Conservation (phyloP, 2,329 filamentous ascomycete genomes). For the Phyllosticta paracitricarpa region DNA sequence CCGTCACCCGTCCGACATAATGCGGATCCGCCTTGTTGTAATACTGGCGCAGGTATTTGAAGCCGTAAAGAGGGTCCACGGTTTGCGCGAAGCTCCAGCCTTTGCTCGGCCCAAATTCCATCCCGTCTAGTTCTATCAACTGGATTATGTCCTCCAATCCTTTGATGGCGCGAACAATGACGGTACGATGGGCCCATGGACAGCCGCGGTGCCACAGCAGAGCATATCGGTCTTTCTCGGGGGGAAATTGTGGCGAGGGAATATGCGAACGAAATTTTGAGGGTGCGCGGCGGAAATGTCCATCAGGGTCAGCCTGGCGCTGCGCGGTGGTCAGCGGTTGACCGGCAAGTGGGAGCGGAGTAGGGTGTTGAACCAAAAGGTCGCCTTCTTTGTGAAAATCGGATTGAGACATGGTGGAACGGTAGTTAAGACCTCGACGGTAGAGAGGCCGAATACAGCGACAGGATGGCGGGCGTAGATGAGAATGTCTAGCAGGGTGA, state of each 20-base stretch:
- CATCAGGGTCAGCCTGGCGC: constrained; percentile 33
- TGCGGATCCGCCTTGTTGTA: constrained; percentile 59
- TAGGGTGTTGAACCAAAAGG: background rate
- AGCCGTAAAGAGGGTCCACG: constrained; percentile 22
- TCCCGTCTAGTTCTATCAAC: constrained; percentile 30
- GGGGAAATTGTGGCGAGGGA: constrained; percentile 44
- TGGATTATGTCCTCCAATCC: constrained; percentile 40
- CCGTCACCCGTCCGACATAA: constrained; percentile 55
- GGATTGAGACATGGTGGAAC: background rate
- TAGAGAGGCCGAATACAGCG: background rate
- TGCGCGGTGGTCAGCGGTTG: background rate
- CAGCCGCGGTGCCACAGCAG: constrained; percentile 51
- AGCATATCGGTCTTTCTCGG: constrained; percentile 48
- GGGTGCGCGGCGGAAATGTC: constrained; percentile 47
- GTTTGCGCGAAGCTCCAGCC: constrained; percentile 23
- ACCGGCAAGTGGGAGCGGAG: background rate
- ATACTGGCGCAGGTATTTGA: constrained; percentile 44
- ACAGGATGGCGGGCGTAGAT: too few relatives aligned
- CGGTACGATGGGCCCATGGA: constrained; percentile 48
- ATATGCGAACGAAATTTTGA: constrained; percentile 47
- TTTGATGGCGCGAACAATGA: constrained; percentile 39
- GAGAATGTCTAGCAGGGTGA: too few relatives aligned
- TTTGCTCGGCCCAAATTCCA: constrained; percentile 11
- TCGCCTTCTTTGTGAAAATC: background rate
- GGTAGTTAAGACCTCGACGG: too few relatives aligned